Conservation (phyloP, 495 filamentous ascomycete species). For the Penicillium subrubescens region DNA sequence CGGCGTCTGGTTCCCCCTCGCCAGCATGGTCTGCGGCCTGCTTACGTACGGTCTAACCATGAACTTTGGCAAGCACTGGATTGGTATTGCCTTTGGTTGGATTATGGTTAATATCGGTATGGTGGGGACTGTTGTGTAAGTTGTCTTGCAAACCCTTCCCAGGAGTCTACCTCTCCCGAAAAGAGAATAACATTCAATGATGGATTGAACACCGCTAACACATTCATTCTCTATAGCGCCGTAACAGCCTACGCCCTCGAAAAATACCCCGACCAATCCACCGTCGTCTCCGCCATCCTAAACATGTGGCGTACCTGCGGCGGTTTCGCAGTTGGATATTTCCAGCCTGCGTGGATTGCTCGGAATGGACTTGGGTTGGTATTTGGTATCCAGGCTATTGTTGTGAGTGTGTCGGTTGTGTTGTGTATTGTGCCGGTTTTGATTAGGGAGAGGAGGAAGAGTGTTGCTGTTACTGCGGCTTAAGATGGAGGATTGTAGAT, state of each 20-base stretch:
- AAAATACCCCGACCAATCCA: conserved; percentile 45
- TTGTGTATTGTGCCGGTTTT: conserved; percentile 38
- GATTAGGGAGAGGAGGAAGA: conserved; percentile 12
- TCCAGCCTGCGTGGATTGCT: conserved; percentile 48
- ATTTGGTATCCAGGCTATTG: conserved; percentile 47
- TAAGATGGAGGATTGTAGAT: neutral
- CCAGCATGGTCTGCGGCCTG: conserved; percentile 33
- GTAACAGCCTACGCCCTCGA: conserved; percentile 46
- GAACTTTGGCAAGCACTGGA: conserved; percentile 40
- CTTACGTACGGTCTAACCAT: conserved; percentile 41
- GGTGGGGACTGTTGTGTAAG: conserved; percentile 41
- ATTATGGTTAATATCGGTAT: conserved; percentile 43
- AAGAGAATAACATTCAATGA: neutral
- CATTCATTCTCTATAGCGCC: conserved; percentile 21
- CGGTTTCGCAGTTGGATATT: conserved; percentile 51
- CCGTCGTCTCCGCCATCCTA: conserved; percentile 44
- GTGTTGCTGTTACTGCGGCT: neutral
- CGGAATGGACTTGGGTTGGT: conserved; percentile 42
- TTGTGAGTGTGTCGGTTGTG: conserved; percentile 35
- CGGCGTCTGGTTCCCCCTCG: conserved; percentile 40
- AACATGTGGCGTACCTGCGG: conserved; percentile 48
- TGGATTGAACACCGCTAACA: neutral
- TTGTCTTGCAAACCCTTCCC: neutral
- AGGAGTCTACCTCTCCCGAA: neutral
- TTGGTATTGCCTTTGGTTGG: conserved; percentile 44